Percentiles rank a stretch among this genome's conserved stretches.
Conservation (phyloP, 805 yeast species). For the Wickerhamiella parazyma region DNA sequence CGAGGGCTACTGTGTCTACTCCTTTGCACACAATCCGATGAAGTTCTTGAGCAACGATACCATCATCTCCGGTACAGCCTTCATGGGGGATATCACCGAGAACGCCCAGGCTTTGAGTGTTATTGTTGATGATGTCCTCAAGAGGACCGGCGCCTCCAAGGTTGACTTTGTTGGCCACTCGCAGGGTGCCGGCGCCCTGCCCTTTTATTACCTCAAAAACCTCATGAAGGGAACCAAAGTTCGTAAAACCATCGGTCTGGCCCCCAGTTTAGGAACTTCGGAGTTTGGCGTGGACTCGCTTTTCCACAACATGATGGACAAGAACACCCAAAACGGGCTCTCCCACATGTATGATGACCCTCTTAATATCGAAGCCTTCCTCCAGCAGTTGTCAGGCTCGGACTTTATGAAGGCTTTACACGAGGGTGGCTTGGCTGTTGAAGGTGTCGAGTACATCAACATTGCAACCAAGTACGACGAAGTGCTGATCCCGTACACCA, state of each 20-base stretch:
- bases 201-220: background rate
- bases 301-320: background rate
- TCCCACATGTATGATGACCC: background rate
- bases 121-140: background rate
- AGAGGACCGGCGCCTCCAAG: background rate
- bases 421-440: background rate
- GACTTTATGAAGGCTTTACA: background rate
- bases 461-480: background rate
- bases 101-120: background rate
- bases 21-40: constrained; percentile 2
- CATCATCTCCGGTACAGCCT: background rate
- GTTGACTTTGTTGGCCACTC: background rate
- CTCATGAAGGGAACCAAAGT: background rate
- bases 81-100: constrained; percentile 1
- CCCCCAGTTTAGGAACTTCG: background rate
- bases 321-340: background rate
- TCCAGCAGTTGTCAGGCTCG: background rate
- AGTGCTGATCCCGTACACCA: background rate
- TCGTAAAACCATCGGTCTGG: background rate
- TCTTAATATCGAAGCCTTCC: background rate
- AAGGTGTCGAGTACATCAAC: background rate
- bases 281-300: background rate
- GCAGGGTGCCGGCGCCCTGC: background rate
- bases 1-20: constrained; percentile 6
- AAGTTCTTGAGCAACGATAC: background rate